Percentiles rank a stretch among this genome's conserved stretches.
Evolutionary conservation across 2,329 filamentous ascomycete genomes (phyloP).

Genomic region (Aspergillus felis): DNA sequence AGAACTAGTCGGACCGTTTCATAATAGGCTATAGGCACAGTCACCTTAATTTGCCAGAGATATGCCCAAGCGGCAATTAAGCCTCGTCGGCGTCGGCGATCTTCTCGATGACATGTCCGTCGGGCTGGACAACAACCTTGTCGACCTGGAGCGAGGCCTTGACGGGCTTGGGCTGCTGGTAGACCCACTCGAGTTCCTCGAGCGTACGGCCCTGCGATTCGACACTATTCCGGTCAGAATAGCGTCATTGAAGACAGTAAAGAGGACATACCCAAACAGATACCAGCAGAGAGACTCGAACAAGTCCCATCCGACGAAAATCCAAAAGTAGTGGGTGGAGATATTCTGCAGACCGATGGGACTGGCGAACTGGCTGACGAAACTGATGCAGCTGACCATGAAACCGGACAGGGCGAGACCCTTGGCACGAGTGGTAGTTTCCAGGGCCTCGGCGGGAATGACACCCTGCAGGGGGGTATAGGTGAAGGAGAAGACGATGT

Average conservation of each 20-base stretch:
- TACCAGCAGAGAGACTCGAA: slow-evolving; percentile 44
- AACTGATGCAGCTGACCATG: slow-evolving; percentile 45
- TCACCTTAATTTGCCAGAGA: neutral
- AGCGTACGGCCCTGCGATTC: slow-evolving; percentile 50
- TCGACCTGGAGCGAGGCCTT: slow-evolving; percentile 48
- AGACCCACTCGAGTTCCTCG: slow-evolving; percentile 50
- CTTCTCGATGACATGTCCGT: slow-evolving; percentile 47
- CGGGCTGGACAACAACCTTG: slow-evolving; percentile 45
- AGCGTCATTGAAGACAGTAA: no score
- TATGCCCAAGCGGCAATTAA: slow-evolving; percentile 1
- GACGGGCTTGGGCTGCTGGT: slow-evolving; percentile 48
- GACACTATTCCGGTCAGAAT: slow-evolving; percentile 34
- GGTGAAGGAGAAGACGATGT: slow-evolving; percentile 48
- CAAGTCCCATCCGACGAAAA: slow-evolving; percentile 49
- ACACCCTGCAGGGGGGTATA: slow-evolving; percentile 50
- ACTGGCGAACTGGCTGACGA: slow-evolving; percentile 48
- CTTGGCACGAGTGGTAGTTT: slow-evolving; percentile 49
- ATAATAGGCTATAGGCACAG: neutral
- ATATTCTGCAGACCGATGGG: slow-evolving; percentile 47
- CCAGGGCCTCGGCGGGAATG: slow-evolving; percentile 47
- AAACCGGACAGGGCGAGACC: slow-evolving; percentile 46
- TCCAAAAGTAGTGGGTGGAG: slow-evolving; percentile 34
- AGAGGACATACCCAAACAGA: slow-evolving; percentile 44
- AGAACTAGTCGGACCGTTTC: neutral
- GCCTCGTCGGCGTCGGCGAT: slow-evolving; percentile 31